These are phyloP conservation scores for Puccinellia tenuiflora DNA, from an alignment of 176 grass and related monocot species.

Conservation along the genomic window DNA sequence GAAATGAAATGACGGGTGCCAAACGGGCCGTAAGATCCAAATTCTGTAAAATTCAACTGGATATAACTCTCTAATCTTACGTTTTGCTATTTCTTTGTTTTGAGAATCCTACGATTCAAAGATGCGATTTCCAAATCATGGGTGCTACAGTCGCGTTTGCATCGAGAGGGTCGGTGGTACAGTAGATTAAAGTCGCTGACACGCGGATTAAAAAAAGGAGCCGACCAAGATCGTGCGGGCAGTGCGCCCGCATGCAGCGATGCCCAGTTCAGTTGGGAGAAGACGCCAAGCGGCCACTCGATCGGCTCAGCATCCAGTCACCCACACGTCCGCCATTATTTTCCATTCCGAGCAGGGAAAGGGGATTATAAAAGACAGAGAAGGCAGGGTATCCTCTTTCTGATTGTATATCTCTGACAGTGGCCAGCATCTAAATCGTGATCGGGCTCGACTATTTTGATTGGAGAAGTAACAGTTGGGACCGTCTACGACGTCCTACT, in stretches of 20 bases:
- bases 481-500: background rate
- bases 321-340: too few species aligned
- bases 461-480: background rate
- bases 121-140: too few species aligned
- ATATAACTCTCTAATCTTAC: too few species aligned
- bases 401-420: background rate
- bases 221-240: constrained; percentile 41
- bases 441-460: background rate
- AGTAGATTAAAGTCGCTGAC: constrained; percentile 9
- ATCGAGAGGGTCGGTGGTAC: background rate
- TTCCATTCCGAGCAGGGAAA: background rate
- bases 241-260: background rate
- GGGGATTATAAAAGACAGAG: background rate
- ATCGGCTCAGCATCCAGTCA: background rate
- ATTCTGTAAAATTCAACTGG: too few species aligned
- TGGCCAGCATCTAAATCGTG: background rate
- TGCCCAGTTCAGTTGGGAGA: background rate
- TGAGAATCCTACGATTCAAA: too few species aligned
- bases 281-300: background rate
- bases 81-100: too few species aligned
- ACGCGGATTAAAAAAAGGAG: constrained; percentile 24
- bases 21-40: too few species aligned
- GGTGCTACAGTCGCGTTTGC: too few species aligned
- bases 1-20: too few species aligned
- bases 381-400: constrained; percentile 5